These are phyloP conservation scores for Microcyclospora tardicrescens DNA, from an alignment of 2,329 filamentous ascomycete genomes.

Conservation along the genomic window DNA sequence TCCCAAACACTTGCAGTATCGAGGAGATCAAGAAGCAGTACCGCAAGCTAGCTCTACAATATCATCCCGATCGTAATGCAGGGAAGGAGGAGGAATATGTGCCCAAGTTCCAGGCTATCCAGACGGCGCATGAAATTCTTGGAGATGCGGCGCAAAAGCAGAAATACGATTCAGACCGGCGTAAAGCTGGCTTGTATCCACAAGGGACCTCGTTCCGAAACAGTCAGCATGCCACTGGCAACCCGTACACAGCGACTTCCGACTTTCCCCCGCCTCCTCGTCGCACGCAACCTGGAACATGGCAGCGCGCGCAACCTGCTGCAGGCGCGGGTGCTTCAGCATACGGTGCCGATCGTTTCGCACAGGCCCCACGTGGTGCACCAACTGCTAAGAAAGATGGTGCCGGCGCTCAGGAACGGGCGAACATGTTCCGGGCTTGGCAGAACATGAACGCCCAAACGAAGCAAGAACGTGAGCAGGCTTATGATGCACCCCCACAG, in stretches of 20 bases:
- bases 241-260: conserved; percentile 27
- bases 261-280: conserved; percentile 32
- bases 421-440: conserved; percentile 37
- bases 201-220: conserved; percentile 10
- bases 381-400: conserved; percentile 24
- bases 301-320: conserved; percentile 18
- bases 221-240: conserved; percentile 16
- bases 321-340: conserved; percentile 13
- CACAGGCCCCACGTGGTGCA: conserved; percentile 26
- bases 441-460: conserved; percentile 32
- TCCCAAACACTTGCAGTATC: conserved; percentile 52
- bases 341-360: conserved; percentile 32
- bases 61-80: conserved; percentile 80
- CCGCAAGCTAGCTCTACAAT: conserved; percentile 70
- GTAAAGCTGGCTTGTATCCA: conserved; percentile 33
- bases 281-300: conserved; percentile 28
- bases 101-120: conserved; percentile 73
- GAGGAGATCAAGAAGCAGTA: conserved; percentile 79
- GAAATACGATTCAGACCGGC: conserved; percentile 50
- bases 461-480: conserved; percentile 20
- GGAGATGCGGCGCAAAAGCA: conserved; percentile 44
- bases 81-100: conserved; percentile 69
- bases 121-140: conserved; percentile 70
- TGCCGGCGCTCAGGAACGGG: conserved; percentile 22
- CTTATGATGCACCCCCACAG: conserved; percentile 8